Evolutionary conservation across 208 protist species (phyloP).

Genomic region (Acanthamoeba lenticulata): DNA sequence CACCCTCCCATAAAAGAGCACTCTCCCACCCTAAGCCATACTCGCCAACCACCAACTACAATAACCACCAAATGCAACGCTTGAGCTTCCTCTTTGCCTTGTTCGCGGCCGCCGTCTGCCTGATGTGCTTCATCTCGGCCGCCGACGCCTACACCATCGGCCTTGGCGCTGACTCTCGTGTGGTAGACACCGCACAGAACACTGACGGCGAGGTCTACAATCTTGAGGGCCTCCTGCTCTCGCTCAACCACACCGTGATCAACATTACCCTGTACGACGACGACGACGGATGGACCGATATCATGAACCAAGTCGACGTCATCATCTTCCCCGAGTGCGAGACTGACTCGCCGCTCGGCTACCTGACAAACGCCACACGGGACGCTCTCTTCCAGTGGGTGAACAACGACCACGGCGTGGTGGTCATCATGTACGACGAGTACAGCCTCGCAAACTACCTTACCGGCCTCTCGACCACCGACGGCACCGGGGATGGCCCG

Average conservation of each 20-base stretch:
- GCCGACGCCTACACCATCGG: not conserved
- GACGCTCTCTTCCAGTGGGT: not conserved
- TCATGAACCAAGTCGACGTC: not conserved
- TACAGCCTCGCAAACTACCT: not conserved
- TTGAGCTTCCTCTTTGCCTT: too few species aligned
- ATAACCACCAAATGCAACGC: too few species aligned
- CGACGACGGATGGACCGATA: not conserved
- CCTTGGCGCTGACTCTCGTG: not conserved
- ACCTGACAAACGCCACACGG: not conserved
- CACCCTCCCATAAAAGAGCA: too few species aligned
- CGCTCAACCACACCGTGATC: not conserved
- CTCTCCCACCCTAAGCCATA: too few species aligned
- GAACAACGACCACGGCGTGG: not conserved
- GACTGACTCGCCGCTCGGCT: not conserved
- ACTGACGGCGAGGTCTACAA: not conserved
- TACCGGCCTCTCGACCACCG: not conserved
- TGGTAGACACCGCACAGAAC: not conserved
- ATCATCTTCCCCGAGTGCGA: not conserved
- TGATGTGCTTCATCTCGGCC: too few species aligned
- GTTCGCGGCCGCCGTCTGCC: too few species aligned
- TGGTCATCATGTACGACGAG: not conserved
- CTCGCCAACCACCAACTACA: too few species aligned
- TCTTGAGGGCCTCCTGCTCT: not conserved
- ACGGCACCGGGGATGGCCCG: not conserved
- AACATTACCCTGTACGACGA: not conserved